These are phyloP conservation scores for Grammothele lineata DNA, from an alignment of 768 basidiomycete species.

Conservation along the genomic window DNA sequence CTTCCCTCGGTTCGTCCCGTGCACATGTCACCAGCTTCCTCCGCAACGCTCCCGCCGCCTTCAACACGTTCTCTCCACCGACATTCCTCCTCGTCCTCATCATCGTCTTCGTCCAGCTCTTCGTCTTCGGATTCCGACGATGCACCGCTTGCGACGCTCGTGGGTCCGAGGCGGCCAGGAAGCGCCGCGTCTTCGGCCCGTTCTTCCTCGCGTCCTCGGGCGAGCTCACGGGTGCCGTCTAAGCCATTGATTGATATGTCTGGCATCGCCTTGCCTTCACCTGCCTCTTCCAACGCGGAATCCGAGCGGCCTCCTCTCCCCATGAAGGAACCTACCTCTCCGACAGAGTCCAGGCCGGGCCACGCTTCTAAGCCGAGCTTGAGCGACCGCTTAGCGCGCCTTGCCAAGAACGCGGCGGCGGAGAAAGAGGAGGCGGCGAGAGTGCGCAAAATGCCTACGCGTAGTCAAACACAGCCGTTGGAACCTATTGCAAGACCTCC, in stretches of 20 bases:
- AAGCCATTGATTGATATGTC: constrained; percentile 42
- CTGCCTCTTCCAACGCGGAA: constrained; percentile 7
- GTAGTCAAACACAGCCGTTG: constrained; percentile 24
- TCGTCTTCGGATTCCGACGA: constrained; percentile 45
- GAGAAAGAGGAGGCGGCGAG: constrained; percentile 8
- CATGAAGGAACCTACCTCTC: constrained; percentile 11
- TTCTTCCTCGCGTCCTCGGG: constrained; percentile 18
- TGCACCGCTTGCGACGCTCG: constrained; percentile 59
- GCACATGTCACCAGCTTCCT: neutral
- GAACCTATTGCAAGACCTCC: constrained; percentile 5
- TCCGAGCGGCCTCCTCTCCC: constrained; percentile 12
- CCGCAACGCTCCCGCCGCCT: neutral
- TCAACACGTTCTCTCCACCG: constrained; percentile 1
- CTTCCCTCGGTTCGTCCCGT: neutral
- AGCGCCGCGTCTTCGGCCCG: constrained; percentile 43
- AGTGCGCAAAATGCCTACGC: constrained; percentile 14
- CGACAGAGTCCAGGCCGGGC: constrained; percentile 8
- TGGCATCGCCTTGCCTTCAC: constrained; percentile 12
- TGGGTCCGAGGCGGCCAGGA: constrained; percentile 63
- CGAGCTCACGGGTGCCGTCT: constrained; percentile 22
- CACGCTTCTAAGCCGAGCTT: constrained; percentile 22
- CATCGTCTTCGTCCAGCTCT: constrained; percentile 20
- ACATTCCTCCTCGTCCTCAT: constrained; percentile 15
- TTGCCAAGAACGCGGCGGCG: constrained; percentile 19
- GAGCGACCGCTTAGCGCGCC: constrained; percentile 22